Percentiles rank a stretch among this genome's conserved stretches.
phyloP scores from a whole-genome alignment of 495 filamentous ascomycete genomes.

The Talaromyces borbonicus region DNA sequence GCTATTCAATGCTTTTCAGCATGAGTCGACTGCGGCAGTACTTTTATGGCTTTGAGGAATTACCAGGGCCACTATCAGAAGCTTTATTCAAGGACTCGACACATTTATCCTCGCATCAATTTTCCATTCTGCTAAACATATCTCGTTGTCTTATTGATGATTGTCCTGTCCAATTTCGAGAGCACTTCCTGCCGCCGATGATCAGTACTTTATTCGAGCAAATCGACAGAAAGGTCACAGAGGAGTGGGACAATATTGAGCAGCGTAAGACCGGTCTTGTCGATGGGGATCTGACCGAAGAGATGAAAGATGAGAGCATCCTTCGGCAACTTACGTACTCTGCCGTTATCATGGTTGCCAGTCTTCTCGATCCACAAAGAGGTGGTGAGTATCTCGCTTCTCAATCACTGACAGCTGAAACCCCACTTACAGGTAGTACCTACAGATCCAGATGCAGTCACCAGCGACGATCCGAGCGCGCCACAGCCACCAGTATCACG shows the following conservation, averaged over 20 bases:
- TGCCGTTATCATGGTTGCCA: slow-evolving; percentile 81
- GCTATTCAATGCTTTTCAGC: slow-evolving; percentile 87
- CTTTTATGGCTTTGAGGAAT: slow-evolving; percentile 80
- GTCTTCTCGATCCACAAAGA: slow-evolving; percentile 68
- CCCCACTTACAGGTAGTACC: slow-evolving; percentile 10
- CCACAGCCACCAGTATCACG: slow-evolving; percentile 24
- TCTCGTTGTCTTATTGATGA: slow-evolving; percentile 81
- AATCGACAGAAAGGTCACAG: slow-evolving; percentile 74
- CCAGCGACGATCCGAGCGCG: slow-evolving; percentile 31
- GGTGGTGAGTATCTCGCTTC: slow-evolving; percentile 25
- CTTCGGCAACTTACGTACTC: slow-evolving; percentile 87
- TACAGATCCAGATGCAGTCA: slow-evolving; percentile 31
- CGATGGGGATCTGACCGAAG: slow-evolving; percentile 67
- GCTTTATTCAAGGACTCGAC: slow-evolving; percentile 77
- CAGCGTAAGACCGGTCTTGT: slow-evolving; percentile 54
- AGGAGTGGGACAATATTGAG: slow-evolving; percentile 67
- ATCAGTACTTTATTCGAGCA: slow-evolving; percentile 72
- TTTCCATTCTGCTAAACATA: slow-evolving; percentile 80
- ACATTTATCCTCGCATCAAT: slow-evolving; percentile 82
- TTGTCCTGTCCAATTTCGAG: slow-evolving; percentile 68
- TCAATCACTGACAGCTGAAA: background rate
- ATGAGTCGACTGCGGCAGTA: slow-evolving; percentile 79
- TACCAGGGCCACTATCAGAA: slow-evolving; percentile 74
- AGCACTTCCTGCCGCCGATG: slow-evolving; percentile 79
- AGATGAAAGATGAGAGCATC: slow-evolving; percentile 98